Conservation (phyloP, 768 basidiomycete genomes). For the Boletus coccyginus region DNA sequence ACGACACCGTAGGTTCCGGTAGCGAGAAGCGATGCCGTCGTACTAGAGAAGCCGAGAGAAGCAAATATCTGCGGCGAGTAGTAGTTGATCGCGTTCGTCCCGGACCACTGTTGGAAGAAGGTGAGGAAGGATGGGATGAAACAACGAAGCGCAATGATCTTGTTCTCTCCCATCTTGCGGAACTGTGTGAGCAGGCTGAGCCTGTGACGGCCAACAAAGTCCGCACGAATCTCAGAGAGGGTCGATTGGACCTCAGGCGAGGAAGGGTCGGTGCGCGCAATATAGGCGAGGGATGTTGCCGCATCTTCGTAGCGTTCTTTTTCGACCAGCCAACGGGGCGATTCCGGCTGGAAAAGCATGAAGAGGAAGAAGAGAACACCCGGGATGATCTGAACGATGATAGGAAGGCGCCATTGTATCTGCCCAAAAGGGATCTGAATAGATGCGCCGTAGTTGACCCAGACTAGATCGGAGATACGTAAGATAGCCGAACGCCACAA, state of each 20-base stretch:
- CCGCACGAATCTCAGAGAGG: conserved; percentile 35
- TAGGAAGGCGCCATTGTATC: conserved; percentile 38
- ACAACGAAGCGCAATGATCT: conserved; percentile 28
- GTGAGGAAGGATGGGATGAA: conserved; percentile 33
- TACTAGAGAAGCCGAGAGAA: conserved; percentile 33
- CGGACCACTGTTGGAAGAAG: conserved; percentile 40
- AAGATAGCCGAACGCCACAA: not conserved
- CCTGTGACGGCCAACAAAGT: conserved; percentile 32
- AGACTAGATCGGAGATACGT: conserved; percentile 22
- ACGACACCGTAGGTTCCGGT: conserved; percentile 43
- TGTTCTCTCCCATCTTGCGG: conserved; percentile 34
- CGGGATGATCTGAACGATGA: conserved; percentile 40
- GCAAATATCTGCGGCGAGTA: conserved; percentile 38
- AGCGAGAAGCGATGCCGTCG: conserved; percentile 34
- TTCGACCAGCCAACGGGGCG: conserved; percentile 42
- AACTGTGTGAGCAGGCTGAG: conserved; percentile 27
- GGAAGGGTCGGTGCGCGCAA: conserved; percentile 19
- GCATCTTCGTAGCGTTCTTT: conserved; percentile 35
- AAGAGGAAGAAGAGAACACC: conserved; percentile 33
- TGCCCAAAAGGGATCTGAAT: conserved; percentile 24
- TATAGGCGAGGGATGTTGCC: conserved; percentile 30
- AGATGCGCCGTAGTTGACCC: conserved; percentile 36
- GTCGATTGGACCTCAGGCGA: conserved; percentile 31
- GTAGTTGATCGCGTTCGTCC: conserved; percentile 43
- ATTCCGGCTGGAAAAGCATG: conserved; percentile 42